Base-by-base conservation (phyloP, 1,139 yeast genomes). In the Kurtzmaniella quercitrusa region DNA sequence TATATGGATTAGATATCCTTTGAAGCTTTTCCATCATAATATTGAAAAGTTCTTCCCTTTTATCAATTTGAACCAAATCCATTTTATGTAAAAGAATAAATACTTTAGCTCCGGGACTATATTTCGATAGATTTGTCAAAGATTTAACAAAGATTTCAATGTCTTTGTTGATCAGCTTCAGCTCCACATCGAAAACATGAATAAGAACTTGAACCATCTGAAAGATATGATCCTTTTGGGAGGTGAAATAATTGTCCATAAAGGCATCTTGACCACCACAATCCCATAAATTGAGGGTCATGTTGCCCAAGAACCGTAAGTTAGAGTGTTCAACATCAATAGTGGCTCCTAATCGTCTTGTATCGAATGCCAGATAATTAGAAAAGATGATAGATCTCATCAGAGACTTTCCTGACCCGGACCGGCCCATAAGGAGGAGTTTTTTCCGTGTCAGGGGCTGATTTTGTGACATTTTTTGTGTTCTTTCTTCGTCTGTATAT, bases 261-360 rank as follows among this genome's bases (percentile, higher is more conserved):
- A 91, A 94, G 2, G 87, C 91, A 62, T 93, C 98, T 63, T 93
- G 99, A 3, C 95, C 96, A 53, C 98, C 99, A 66, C 98, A 93
- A 62, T 93, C 99, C 98, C 98, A 91, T 29, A 93, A 70, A 55
- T 93, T 93, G 45, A 93, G 73, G 1, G 97, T 90, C 95, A 93
- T 89, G 60, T 93, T 91, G 3, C 97, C 97, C 48, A 93, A 70
- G 58, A 93, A 91, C 45, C 98, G 71, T 43, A 93, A 70, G 64
- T 93, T 96, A 3, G 98, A 90, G 59, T 93, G 97, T 60, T 94
- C 98, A 21, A 93, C 98, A 59, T 94, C 98, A 48, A 94, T 91
- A 1, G 98, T 93, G 19, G 98, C 98, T 1, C 98, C 98, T 14
- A 93, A 68, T 49, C 98, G 73, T 52, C 98, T 75, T 1, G 99